Conservation (phyloP, 306 rosid genomes). For the Glycyrrhiza uralensis region DNA sequence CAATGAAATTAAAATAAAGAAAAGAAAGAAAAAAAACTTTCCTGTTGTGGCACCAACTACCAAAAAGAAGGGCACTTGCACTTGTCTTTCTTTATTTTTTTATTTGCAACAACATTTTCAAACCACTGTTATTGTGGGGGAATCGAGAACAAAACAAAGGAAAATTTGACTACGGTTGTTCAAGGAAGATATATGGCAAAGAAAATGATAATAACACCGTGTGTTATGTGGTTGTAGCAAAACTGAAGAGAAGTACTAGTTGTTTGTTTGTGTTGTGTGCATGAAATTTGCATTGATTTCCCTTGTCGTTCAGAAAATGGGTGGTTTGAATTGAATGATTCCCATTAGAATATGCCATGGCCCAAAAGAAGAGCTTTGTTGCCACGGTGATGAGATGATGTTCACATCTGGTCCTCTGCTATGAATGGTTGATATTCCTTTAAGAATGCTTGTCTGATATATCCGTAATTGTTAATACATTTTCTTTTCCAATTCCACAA, state of each 20-base stretch:
- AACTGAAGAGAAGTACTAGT: background rate
- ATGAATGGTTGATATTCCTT: background rate
- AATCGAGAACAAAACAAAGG: background rate
- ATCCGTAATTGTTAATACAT: background rate
- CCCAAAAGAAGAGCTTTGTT: background rate
- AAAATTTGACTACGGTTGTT: background rate
- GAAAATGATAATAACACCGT: background rate
- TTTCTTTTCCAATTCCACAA: background rate
- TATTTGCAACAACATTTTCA: background rate
- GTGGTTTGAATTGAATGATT: constrained; percentile 1
- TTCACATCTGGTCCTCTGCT: background rate
- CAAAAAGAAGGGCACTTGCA: constrained; percentile 24
- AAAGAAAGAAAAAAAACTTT: background rate
- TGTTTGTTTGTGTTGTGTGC: constrained; percentile 20
- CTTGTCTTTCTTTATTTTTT: constrained; percentile 16
- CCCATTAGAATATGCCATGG: background rate
- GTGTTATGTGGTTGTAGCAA: background rate
- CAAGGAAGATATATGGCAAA: background rate
- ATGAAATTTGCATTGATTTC: background rate
- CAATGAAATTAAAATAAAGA: constrained; percentile 4
- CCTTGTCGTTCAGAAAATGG: background rate
- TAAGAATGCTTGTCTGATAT: background rate
- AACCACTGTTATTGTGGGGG: background rate
- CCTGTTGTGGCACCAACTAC: constrained; percentile 25
- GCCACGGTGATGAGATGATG: background rate